Conservation (phyloP, 192 early-diverging fungal genomes). For the Podila verticillata region DNA sequence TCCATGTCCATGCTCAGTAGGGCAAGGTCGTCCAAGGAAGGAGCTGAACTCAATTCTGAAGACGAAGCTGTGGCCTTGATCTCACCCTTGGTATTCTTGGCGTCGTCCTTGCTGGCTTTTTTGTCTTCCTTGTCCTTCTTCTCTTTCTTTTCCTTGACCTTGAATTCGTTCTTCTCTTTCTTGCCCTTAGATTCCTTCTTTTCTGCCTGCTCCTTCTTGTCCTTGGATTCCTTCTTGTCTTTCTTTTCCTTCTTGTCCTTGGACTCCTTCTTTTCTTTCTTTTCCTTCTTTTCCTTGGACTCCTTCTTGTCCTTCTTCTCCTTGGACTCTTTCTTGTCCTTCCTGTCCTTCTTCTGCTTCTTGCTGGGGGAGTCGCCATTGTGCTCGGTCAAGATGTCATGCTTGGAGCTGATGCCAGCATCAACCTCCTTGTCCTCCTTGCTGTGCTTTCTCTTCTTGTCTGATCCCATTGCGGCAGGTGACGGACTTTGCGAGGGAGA, state of each 20-base stretch:
- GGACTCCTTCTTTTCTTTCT: not conserved
- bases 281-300: slow-evolving; percentile 24
- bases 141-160: slow-evolving; percentile 12
- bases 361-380: slow-evolving; percentile 2
- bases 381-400: not conserved
- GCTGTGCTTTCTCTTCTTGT: slow-evolving; percentile 40
- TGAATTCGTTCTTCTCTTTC: not conserved
- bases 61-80: slow-evolving; percentile 5
- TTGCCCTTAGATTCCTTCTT: not conserved
- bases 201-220: slow-evolving; percentile 10
- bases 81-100: slow-evolving; percentile 3
- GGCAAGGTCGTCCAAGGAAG: too few species aligned
- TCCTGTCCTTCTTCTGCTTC: slow-evolving; percentile 16
- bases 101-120: slow-evolving; percentile 1
- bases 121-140: not conserved
- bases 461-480: slow-evolving; percentile 3
- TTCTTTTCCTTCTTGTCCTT: slow-evolving; percentile 21
- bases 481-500: not conserved
- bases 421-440: slow-evolving; percentile 17
- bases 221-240: not conserved
- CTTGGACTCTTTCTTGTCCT: slow-evolving; percentile 24
- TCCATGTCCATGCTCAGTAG: not conserved
- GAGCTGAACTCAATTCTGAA: too few species aligned
- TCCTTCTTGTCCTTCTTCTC: slow-evolving; percentile 21
- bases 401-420: slow-evolving; percentile 4